Base-by-base conservation (phyloP, 306 rosid genomes). In the Sindora glabra region DNA sequence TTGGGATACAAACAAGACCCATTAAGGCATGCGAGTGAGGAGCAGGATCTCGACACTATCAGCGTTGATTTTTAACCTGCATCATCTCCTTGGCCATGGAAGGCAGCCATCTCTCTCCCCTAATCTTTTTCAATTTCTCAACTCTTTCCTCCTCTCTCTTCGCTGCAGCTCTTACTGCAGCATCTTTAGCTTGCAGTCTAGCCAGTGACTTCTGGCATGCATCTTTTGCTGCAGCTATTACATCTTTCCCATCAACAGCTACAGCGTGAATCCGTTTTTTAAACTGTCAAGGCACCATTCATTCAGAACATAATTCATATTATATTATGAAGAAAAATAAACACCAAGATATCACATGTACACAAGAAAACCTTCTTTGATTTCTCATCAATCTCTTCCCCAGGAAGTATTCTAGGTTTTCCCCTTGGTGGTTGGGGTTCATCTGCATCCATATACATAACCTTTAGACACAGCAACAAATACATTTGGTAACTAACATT, bases 91-190 rank as follows among this genome's bases (percentile, higher is more conserved):
- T 77, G 67, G 90, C 95, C 74, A 88, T 76, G 42, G 95, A 88
- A 41, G 96, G 96, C 15, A 86, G 71, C 96, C 96, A 88, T 76
- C 76, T 88, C 74, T 92, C 96, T 30, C 98, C 96, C 65, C 94
- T 88, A n/a, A 79, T 60, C 78, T 65, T 86, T 53, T 92, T 88
- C 83, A 92, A 72, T 8, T 78, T 62, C 41, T 81, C 80, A 62
- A 92, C 78, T 70, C 98, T 79, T 76, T 81, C 87, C 74, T 85
- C 83, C 58, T 92, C 96, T 75, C 73, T 83, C 49, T 78, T 80
- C 52, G 89, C 83, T 8, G 77, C 70, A 59, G 80, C 96, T 71
- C 81, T 85, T 14, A 72, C 85, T 10, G 85, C 83, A 45, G 86
- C 81, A 2, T 77, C 86, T 83, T 73, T 88, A 39, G 88, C 83